phyloP scores from a whole-genome alignment of 208 protist species.

The Trichomonas vaginalis region DNA sequence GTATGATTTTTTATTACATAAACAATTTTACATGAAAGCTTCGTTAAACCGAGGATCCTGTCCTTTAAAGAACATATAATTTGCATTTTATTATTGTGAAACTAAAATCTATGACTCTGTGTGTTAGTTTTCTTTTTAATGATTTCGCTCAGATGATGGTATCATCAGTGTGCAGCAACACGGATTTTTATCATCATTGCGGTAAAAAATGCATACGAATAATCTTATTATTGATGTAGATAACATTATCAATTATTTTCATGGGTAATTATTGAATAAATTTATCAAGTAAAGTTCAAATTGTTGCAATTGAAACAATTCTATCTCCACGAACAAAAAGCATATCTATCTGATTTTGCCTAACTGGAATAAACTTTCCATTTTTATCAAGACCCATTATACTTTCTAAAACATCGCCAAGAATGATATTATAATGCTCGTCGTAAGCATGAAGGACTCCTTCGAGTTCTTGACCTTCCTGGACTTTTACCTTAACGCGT shows the following conservation, averaged over 20 bases:
- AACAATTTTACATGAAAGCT: too few species aligned
- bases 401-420: background rate
- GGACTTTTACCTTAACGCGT: background rate
- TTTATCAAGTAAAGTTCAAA: background rate
- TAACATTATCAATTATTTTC: background rate
- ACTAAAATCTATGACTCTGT: too few species aligned
- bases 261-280: background rate
- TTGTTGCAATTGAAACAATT: background rate
- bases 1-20: too few species aligned
- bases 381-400: background rate
- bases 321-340: background rate
- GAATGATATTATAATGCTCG: conserved; percentile 2
- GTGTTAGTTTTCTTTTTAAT: too few species aligned
- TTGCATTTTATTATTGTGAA: too few species aligned
- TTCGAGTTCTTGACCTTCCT: background rate
- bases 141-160: too few species aligned
- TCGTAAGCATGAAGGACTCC: background rate
- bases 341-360: background rate
- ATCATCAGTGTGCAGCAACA: too few species aligned
- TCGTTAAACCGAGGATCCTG: too few species aligned
- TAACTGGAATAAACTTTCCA: background rate
- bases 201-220: too few species aligned
- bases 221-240: background rate
- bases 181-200: too few species aligned
- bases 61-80: too few species aligned